Conservation (phyloP, 225 moss, liverwort and hornwort genomes). For the Pseudisothecium myosuroides region DNA sequence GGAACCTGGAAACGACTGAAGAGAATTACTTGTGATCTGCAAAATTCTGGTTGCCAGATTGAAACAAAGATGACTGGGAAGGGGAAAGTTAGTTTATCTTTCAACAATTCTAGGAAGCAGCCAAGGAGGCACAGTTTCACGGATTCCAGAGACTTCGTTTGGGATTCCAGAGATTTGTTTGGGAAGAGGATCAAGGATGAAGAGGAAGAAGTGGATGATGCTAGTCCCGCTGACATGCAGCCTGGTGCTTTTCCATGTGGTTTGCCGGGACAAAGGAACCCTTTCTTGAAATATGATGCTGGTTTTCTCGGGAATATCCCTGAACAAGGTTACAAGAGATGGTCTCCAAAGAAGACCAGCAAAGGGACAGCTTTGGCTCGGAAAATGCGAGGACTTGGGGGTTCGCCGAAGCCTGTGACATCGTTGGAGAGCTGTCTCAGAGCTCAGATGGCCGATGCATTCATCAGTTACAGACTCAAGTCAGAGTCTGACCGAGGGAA, state of each 20-base stretch:
- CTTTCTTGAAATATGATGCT: constrained; percentile 12
- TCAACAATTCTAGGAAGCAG: constrained; percentile 8
- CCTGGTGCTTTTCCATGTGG: constrained; percentile 5
- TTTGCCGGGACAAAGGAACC: neutral
- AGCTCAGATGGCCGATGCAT: constrained; percentile 54
- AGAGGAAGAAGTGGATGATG: neutral
- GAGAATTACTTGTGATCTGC: neutral
- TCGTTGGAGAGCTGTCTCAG: constrained; percentile 87
- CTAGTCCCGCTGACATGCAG: neutral
- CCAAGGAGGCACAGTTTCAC: constrained; percentile 11
- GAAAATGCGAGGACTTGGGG: constrained; percentile 38
- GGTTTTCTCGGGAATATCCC: neutral
- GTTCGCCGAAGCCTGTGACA: constrained; percentile 73
- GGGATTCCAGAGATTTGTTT: constrained; percentile 3
- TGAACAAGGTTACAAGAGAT: neutral
- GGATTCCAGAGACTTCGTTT: constrained; percentile 5
- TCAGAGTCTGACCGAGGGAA: neutral
- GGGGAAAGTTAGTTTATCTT: constrained; percentile 13
- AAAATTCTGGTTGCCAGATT: neutral
- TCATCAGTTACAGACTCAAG: constrained; percentile 20
- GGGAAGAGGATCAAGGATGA: constrained; percentile 5
- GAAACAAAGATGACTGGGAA: constrained; percentile 11
- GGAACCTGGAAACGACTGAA: neutral
- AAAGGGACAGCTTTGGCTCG: constrained; percentile 29
- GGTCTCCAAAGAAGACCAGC: constrained; percentile 21